Evolutionary conservation across 805 yeast species (phyloP).

Genomic region (Cyberlindnera amylophila): DNA sequence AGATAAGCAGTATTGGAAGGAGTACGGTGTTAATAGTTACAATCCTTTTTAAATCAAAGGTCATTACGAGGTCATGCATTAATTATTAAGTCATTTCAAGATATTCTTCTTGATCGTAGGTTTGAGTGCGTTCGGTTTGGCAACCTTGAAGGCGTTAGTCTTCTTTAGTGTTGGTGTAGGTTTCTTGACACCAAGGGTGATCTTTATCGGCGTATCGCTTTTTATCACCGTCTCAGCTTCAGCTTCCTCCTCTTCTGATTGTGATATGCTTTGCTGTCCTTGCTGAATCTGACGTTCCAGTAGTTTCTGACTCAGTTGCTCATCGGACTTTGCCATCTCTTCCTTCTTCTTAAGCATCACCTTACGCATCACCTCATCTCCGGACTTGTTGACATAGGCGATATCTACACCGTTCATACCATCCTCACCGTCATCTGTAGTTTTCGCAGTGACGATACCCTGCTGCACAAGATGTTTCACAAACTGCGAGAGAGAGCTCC

Average conservation of each 20-base stretch:
- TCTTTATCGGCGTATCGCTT: conserved; percentile 14
- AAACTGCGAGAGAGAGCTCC: conserved; percentile 68
- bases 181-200: conserved; percentile 16
- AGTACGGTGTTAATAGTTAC: conserved; percentile 23
- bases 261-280: conserved; percentile 29
- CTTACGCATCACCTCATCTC: conserved; percentile 41
- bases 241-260: conserved; percentile 31
- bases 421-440: conserved; percentile 29
- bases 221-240: background rate
- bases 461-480: conserved; percentile 53
- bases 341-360: conserved; percentile 36
- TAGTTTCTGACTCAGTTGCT: conserved; percentile 38
- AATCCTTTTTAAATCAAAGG: conserved; percentile 17
- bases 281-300: conserved; percentile 52
- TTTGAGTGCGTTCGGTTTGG: conserved; percentile 10
- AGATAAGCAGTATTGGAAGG: conserved; percentile 23
- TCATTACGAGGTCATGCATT: background rate
- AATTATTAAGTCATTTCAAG: conserved; percentile 11
- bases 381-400: conserved; percentile 53
- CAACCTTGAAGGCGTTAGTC: conserved; percentile 20
- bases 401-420: conserved; percentile 39
- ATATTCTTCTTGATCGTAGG: conserved; percentile 16
- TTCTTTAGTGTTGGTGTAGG: conserved; percentile 10
- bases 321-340: conserved; percentile 39
- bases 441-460: conserved; percentile 52